Conservation (phyloP, 441 rosid genomes). For the Erodium texanum region DNA sequence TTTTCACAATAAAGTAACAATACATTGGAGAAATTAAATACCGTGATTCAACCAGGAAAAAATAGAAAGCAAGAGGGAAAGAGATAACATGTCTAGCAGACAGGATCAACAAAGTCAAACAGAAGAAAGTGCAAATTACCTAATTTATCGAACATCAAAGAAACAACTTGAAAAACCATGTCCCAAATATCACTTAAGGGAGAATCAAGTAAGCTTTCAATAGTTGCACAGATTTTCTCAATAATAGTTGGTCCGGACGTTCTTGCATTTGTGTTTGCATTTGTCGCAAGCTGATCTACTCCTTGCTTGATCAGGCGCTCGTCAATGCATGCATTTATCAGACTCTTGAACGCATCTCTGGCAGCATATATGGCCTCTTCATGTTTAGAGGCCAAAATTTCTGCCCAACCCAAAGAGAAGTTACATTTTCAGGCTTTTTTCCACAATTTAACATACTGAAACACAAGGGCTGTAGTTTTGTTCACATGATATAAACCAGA, state of each 20-base stretch:
- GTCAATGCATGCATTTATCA: constrained; percentile 61
- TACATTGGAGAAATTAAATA: background rate
- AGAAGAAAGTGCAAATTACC: constrained; percentile 32
- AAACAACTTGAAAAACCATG: constrained; percentile 67
- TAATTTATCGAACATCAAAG: constrained; percentile 65
- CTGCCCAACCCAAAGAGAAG: constrained; percentile 33
- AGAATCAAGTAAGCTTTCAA: constrained; percentile 77
- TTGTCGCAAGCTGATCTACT: constrained; percentile 38
- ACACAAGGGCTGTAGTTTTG: background rate
- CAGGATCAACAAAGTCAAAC: background rate
- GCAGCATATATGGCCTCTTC: constrained; percentile 87
- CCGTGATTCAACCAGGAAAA: background rate
- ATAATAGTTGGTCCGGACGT: constrained; percentile 66
- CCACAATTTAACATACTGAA: background rate
- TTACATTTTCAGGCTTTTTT: background rate
- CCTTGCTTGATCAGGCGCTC: constrained; percentile 68
- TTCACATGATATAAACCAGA: background rate
- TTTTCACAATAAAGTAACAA: no score
- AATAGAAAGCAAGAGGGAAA: background rate
- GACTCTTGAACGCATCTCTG: constrained; percentile 60
- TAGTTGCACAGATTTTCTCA: constrained; percentile 62
- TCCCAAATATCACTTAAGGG: constrained; percentile 70
- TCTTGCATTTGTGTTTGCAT: constrained; percentile 27
- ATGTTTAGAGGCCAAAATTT: constrained; percentile 69
- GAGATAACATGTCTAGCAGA: background rate